Evolutionary conservation across 2,329 filamentous ascomycete genomes (phyloP).

Genomic region (Plectosphaerella plurivora): DNA sequence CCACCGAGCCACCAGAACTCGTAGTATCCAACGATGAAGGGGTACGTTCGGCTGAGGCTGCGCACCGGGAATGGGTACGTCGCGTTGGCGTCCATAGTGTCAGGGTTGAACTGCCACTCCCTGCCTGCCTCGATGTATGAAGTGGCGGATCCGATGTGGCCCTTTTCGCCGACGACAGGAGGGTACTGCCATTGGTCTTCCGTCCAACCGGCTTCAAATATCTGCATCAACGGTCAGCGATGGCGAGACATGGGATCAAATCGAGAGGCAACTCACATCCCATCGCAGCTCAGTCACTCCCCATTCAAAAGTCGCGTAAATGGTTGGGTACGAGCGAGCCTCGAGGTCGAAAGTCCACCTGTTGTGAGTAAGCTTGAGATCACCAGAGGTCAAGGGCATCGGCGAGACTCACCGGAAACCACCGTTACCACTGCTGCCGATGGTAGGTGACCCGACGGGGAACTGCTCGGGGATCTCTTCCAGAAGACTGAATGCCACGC

Average conservation of each 20-base stretch:
- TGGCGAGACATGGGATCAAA: background rate
- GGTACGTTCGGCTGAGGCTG: conserved; percentile 23
- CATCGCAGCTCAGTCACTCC: background rate
- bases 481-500: background rate
- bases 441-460: background rate
- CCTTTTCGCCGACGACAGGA: conserved; percentile 25
- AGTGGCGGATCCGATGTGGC: conserved; percentile 35
- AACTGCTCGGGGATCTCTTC: background rate
- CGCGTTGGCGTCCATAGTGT: conserved; percentile 27
- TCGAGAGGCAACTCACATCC: background rate
- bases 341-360: background rate
- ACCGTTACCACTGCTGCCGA: background rate
- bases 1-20: conserved; percentile 36
- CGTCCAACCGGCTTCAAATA: conserved; percentile 31
- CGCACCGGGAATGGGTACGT: conserved; percentile 30
- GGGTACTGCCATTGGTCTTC: conserved; percentile 36
- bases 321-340: background rate
- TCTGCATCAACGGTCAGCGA: conserved; percentile 7
- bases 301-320: background rate
- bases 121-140: conserved; percentile 27
- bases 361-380: background rate
- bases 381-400: background rate
- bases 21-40: conserved; percentile 8
- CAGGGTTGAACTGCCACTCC: conserved; percentile 27
- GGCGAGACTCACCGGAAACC: background rate